Evolutionary conservation across 2,329 filamentous ascomycete genomes (phyloP).

Genomic region (Fusarium devonianum): DNA sequence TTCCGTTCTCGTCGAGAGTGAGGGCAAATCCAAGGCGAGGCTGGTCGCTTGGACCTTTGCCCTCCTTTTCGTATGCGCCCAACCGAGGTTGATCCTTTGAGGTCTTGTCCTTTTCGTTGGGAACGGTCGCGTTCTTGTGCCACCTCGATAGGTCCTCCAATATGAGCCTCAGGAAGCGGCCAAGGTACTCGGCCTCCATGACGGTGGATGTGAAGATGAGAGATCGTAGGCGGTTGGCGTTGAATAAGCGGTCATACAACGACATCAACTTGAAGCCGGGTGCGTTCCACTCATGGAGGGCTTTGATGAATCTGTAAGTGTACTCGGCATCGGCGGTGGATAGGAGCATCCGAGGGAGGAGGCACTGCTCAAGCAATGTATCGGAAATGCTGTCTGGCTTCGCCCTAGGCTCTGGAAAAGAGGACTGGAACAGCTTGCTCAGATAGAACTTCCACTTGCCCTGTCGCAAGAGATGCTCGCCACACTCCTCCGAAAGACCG

Average conservation of each 20-base stretch:
- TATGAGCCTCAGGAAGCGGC: conserved; percentile 84
- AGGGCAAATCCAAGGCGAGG: conserved; percentile 80
- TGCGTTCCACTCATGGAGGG: conserved; percentile 83
- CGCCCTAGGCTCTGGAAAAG: conserved; percentile 74
- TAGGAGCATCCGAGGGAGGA: conserved; percentile 85
- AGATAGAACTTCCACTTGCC: conserved; percentile 73
- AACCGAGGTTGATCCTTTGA: conserved; percentile 61
- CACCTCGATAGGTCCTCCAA: conserved; percentile 82
- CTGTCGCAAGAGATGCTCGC: conserved; percentile 71
- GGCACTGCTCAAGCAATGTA: conserved; percentile 84
- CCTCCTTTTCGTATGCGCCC: conserved; percentile 85
- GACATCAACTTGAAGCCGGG: conserved; percentile 87
- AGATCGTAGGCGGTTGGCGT: conserved; percentile 78
- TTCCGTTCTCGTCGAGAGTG: conserved; percentile 70
- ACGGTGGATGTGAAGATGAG: conserved; percentile 91
- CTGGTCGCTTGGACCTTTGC: conserved; percentile 57
- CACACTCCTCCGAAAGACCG: conserved; percentile 75
- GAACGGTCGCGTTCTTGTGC: conserved; percentile 77
- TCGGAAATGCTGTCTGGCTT: conserved; percentile 75
- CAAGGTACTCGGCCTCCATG: conserved; percentile 91
- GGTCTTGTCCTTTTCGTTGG: conserved; percentile 44
- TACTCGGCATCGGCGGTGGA: conserved; percentile 90
- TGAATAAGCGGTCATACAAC: conserved; percentile 84
- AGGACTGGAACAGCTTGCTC: conserved; percentile 76
- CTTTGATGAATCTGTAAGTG: conserved; percentile 84